Evolutionary conservation across 495 filamentous ascomycete genomes (phyloP).

Genomic region (Aspergillus taichungensis): DNA sequence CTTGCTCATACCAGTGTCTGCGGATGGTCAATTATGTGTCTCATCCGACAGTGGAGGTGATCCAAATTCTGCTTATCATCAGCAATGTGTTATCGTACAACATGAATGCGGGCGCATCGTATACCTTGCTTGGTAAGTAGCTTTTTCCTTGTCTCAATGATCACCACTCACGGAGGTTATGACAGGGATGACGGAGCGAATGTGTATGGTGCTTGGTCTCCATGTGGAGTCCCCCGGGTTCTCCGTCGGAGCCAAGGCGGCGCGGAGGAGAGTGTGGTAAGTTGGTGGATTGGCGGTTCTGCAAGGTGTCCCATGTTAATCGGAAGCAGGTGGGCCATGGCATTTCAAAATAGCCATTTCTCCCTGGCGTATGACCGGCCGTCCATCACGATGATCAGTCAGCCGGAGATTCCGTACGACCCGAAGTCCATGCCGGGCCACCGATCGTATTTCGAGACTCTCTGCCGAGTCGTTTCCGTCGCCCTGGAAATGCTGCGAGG

Average conservation of each 20-base stretch:
- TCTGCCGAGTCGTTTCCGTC: slow-evolving; percentile 45
- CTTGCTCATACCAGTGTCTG: slow-evolving; percentile 54
- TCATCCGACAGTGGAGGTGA: slow-evolving; percentile 45
- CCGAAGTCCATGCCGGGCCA: slow-evolving; percentile 40
- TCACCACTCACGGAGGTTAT: slow-evolving; percentile 1
- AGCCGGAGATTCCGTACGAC: slow-evolving; percentile 41
- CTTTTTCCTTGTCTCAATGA: neutral
- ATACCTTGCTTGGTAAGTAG: slow-evolving; percentile 45
- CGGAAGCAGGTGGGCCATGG: slow-evolving; percentile 42
- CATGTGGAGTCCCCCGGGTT: slow-evolving; percentile 44
- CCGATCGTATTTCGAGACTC: slow-evolving; percentile 44
- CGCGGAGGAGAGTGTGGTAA: slow-evolving; percentile 36
- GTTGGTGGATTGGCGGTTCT: slow-evolving; percentile 1
- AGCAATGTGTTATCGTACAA: slow-evolving; percentile 55
- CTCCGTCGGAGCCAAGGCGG: slow-evolving; percentile 23
- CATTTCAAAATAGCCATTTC: slow-evolving; percentile 54
- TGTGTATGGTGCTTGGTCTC: slow-evolving; percentile 51
- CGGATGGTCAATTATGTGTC: slow-evolving; percentile 55
- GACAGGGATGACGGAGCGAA: slow-evolving; percentile 48
- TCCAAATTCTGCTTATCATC: slow-evolving; percentile 50
- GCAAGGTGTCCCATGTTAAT: slow-evolving; percentile 3
- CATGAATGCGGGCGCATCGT: slow-evolving; percentile 56
- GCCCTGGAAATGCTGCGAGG: slow-evolving; percentile 47
- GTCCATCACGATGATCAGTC: slow-evolving; percentile 44
- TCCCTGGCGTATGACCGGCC: slow-evolving; percentile 53